phyloP scores from a whole-genome alignment of 192 early-diverging fungal genomes.

The Linnemannia zychae region DNA sequence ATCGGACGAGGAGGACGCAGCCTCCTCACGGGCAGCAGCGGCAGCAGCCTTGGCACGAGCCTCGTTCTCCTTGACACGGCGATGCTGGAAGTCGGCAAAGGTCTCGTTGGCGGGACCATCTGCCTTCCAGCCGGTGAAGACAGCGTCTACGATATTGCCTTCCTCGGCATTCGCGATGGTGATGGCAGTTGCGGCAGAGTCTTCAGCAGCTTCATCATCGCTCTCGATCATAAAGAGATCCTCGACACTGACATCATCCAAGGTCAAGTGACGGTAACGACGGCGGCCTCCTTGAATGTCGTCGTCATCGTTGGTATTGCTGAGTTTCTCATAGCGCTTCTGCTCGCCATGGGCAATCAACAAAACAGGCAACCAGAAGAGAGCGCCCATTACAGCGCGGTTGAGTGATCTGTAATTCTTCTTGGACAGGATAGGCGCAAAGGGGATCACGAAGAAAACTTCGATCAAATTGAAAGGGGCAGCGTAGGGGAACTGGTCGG shows the following conservation, averaged over 20 bases:
- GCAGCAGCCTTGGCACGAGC: conserved; percentile 14
- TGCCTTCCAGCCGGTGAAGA: conserved; percentile 7
- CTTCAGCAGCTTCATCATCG: background rate
- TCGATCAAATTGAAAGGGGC: conserved; percentile 59
- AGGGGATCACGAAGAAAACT: conserved; percentile 57
- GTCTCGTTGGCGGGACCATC: conserved; percentile 13
- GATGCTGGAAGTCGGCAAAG: conserved; percentile 35
- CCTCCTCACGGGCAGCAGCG: background rate
- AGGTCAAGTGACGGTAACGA: conserved; percentile 37
- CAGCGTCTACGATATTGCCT: conserved; percentile 6
- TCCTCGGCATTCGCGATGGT: conserved; percentile 33
- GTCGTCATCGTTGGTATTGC: conserved; percentile 21
- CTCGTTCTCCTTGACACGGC: conserved; percentile 32
- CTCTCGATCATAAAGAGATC: conserved; percentile 37
- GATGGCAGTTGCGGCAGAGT: background rate
- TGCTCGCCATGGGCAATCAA: conserved; percentile 31
- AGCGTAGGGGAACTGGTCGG: conserved; percentile 55
- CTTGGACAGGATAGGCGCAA: conserved; percentile 23
- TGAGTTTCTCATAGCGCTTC: conserved; percentile 38
- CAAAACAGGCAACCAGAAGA: conserved; percentile 39
- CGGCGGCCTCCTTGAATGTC: conserved; percentile 38
- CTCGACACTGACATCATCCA: conserved; percentile 33
- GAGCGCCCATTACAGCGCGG: conserved; percentile 23
- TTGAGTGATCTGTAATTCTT: conserved; percentile 28
- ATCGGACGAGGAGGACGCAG: background rate